Evolutionary conservation across 352 stramenopile species (phyloP).

Genomic region (Halophytophthora batemanensis): DNA sequence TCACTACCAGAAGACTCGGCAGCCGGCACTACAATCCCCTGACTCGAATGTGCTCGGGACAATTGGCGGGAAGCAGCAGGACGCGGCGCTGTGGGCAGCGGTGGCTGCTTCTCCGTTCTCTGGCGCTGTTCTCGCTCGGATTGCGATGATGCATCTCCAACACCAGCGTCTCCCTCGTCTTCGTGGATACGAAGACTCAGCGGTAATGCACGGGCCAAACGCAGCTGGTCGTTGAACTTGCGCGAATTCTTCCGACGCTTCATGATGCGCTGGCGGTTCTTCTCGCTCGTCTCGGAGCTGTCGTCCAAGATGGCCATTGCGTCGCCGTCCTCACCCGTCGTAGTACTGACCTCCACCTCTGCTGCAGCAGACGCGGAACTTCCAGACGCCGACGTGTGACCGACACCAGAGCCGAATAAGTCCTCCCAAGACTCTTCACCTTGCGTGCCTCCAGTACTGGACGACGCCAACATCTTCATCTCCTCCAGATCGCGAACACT

Average conservation of each 20-base stretch:
- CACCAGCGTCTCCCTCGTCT: conserved; percentile 17
- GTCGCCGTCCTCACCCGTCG: conserved; percentile 29
- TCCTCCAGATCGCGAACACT: conserved; percentile 49
- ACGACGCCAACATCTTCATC: conserved; percentile 65
- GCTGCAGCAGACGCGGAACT: background rate
- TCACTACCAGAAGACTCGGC: conserved; percentile 12
- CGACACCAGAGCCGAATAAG: conserved; percentile 54
- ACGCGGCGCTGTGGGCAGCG: conserved; percentile 20
- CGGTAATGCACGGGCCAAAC: conserved; percentile 47
- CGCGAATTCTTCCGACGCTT: conserved; percentile 57
- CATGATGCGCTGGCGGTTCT: conserved; percentile 43
- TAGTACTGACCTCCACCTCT: conserved; percentile 18
- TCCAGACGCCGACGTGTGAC: too few species aligned
- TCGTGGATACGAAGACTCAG: conserved; percentile 56
- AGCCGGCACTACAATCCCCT: conserved; percentile 29
- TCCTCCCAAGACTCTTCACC: conserved; percentile 69
- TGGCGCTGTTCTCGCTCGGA: conserved; percentile 11
- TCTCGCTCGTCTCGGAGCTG: conserved; percentile 19
- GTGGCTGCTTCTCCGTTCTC: conserved; percentile 16
- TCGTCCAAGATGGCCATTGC: conserved; percentile 18
- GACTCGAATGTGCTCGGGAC: conserved; percentile 30
- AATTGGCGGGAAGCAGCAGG: conserved; percentile 22
- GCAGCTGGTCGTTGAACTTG: conserved; percentile 70
- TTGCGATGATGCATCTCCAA: background rate
- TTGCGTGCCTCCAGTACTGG: conserved; percentile 29